phyloP scores from a whole-genome alignment of 768 basidiomycete species.

The Lactarius hengduanensis region DNA sequence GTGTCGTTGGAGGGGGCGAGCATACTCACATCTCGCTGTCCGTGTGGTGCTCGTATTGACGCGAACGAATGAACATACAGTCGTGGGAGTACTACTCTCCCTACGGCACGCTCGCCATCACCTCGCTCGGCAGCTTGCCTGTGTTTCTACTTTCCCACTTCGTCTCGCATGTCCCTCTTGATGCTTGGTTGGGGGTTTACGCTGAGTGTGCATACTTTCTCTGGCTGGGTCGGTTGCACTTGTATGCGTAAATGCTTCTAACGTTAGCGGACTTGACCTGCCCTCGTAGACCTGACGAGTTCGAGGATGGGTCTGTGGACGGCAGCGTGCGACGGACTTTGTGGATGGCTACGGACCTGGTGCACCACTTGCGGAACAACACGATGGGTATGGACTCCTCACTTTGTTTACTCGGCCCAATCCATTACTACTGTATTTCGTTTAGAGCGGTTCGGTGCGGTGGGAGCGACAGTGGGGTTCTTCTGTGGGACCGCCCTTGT shows the following conservation, averaged over 20 bases:
- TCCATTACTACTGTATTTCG: neutral
- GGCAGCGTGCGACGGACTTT: neutral
- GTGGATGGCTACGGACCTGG: neutral
- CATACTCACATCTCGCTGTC: neutral
- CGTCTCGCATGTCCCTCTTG: neutral
- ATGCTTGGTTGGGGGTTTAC: constrained; percentile 8
- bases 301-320: neutral
- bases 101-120: constrained; percentile 7
- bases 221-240: constrained; percentile 1
- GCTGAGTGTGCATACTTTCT: neutral
- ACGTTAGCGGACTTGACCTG: neutral
- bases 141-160: constrained; percentile 6
- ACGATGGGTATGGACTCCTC: neutral
- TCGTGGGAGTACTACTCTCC: neutral
- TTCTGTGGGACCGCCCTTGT: constrained; percentile 13
- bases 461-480: constrained; percentile 13
- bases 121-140: constrained; percentile 11
- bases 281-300: constrained; percentile 1
- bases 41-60: neutral
- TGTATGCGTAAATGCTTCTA: neutral
- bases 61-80: neutral
- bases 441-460: constrained; percentile 14
- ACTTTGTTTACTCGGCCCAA: neutral
- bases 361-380: neutral
- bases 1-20: constrained; percentile 17